Evolutionary conservation across 805 yeast genomes (phyloP).

Genomic region (Maudiozyma turicensis): DNA sequence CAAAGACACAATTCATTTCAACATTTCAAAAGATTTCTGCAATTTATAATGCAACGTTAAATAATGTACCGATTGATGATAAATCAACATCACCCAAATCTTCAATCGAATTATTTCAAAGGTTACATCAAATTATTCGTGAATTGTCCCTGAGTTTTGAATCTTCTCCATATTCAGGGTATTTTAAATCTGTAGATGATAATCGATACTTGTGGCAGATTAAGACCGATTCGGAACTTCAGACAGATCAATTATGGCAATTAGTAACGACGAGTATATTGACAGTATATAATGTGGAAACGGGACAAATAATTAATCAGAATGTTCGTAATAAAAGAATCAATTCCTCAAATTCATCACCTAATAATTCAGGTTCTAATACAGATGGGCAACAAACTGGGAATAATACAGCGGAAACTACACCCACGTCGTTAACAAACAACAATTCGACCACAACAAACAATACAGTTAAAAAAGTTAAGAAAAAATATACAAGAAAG

Average conservation of each 20-base stretch:
- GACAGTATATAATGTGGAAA: slow-evolving; percentile 20
- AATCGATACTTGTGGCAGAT: slow-evolving; percentile 20
- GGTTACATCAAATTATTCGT: slow-evolving; percentile 28
- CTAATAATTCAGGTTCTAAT: slow-evolving; percentile 14
- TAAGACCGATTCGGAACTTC: slow-evolving; percentile 19
- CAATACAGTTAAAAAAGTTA: slow-evolving; percentile 6
- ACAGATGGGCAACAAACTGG: not conserved
- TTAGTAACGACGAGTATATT: slow-evolving; percentile 18
- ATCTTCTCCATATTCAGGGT: slow-evolving; percentile 24
- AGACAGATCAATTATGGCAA: slow-evolving; percentile 24
- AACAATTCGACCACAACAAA: not conserved
- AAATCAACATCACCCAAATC: slow-evolving; percentile 27
- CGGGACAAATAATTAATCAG: slow-evolving; percentile 21
- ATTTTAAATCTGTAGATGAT: slow-evolving; percentile 21
- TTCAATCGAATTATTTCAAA: slow-evolving; percentile 26
- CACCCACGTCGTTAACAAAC: slow-evolving; percentile 1
- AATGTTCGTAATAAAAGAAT: slow-evolving; percentile 1
- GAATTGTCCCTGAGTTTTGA: slow-evolving; percentile 26
- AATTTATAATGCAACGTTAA: slow-evolving; percentile 20
- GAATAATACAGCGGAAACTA: slow-evolving; percentile 1
- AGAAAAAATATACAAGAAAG: slow-evolving; percentile 6
- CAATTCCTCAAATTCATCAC: slow-evolving; percentile 12
- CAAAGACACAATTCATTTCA: slow-evolving; percentile 11
- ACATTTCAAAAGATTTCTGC: slow-evolving; percentile 22
- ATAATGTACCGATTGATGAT: slow-evolving; percentile 22